Evolutionary conservation across 78 protist genomes (phyloP).

Genomic region (Anaeramoeba flamelloides): DNA sequence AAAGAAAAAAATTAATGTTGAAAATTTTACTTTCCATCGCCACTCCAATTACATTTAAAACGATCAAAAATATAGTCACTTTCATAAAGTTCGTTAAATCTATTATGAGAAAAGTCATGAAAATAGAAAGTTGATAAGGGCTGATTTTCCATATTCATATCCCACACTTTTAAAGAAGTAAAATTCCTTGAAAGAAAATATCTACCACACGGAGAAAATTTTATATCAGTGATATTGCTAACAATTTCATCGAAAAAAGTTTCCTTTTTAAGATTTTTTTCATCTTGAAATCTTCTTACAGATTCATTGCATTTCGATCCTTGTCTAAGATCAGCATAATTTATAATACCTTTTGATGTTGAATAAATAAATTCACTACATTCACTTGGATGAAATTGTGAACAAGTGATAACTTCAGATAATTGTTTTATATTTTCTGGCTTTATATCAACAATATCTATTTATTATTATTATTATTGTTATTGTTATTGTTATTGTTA

Average conservation of each 20-base stretch:
- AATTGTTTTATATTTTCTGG: constrained; percentile 93
- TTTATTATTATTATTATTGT: too few relatives aligned
- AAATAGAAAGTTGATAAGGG: constrained; percentile 52
- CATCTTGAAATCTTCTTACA: too few relatives aligned
- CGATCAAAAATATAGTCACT: constrained; percentile 79
- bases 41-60: constrained; percentile 60
- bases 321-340: constrained; percentile 43
- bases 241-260: too few relatives aligned
- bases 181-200: constrained; percentile 78
- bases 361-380: constrained; percentile 63
- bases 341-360: constrained; percentile 47
- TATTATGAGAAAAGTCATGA: constrained; percentile 52
- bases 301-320: constrained; percentile 58
- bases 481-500: too few relatives aligned
- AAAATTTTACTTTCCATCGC: constrained; percentile 21
- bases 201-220: constrained; percentile 62
- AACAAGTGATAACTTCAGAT: constrained; percentile 82
- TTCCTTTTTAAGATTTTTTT: too few relatives aligned
- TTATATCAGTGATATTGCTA: constrained; percentile 63
- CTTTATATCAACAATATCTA: constrained; percentile 81
- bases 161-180: constrained; percentile 77
- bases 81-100: constrained; percentile 78
- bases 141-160: constrained; percentile 32
- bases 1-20: too few relatives aligned
- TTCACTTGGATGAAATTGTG: constrained; percentile 70